These are phyloP conservation scores for Globisporangium nagaii DNA, from an alignment of 352 stramenopile species.

Conservation along the genomic window DNA sequence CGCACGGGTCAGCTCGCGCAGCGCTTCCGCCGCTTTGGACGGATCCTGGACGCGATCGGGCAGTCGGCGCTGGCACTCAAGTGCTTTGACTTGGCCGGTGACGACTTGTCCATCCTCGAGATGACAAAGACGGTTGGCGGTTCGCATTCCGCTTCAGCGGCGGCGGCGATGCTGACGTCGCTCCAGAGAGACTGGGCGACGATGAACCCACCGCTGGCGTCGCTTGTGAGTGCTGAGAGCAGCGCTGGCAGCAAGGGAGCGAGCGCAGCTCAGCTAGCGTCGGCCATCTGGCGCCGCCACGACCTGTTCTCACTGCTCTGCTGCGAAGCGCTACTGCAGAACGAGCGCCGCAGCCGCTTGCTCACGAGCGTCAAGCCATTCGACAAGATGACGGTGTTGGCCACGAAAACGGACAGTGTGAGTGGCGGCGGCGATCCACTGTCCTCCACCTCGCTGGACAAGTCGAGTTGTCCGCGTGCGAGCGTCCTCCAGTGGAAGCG, in stretches of 20 bases:
- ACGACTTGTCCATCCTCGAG: conserved; percentile 55
- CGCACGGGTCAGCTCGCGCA: conserved; percentile 30
- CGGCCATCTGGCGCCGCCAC: conserved; percentile 21
- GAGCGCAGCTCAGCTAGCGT: conserved; percentile 5
- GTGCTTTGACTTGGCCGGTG: conserved; percentile 65
- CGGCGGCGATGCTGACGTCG: conserved; percentile 20
- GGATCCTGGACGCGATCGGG: conserved; percentile 43
- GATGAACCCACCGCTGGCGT: conserved; percentile 48
- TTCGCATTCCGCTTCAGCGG: background rate
- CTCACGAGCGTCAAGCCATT: conserved; percentile 43
- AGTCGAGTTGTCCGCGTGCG: conserved; percentile 13
- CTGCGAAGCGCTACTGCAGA: conserved; percentile 46
- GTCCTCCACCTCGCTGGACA: background rate
- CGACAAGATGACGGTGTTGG: conserved; percentile 29
- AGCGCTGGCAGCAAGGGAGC: background rate
- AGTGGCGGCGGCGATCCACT: background rate
- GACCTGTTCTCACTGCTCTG: conserved; percentile 67
- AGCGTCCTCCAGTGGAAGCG: conserved; percentile 60
- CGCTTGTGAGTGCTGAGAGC: conserved; percentile 25
- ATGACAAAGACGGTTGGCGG: conserved; percentile 27
- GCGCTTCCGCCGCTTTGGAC: conserved; percentile 34
- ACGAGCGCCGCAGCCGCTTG: conserved; percentile 62
- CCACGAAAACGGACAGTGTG: background rate
- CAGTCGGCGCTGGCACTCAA: conserved; percentile 48
- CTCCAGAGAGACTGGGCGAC: conserved; percentile 50